These are phyloP conservation scores for Sordaria brevicollis DNA, from an alignment of 495 filamentous ascomycete species.

Conservation along the genomic window DNA sequence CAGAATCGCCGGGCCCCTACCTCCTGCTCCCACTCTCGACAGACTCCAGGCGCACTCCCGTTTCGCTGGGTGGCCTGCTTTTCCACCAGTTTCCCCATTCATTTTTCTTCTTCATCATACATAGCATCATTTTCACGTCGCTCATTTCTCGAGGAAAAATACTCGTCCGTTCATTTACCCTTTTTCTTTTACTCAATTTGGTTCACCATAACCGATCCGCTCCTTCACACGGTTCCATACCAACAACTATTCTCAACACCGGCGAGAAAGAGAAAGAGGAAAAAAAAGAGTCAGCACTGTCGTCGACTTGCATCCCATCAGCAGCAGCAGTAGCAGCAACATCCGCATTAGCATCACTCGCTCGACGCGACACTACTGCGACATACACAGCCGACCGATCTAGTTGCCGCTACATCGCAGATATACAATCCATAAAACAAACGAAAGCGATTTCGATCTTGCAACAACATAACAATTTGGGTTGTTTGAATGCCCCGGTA, in stretches of 20 bases:
- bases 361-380: constrained; percentile 3
- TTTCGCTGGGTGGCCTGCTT: not conserved
- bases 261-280: not conserved
- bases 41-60: not conserved
- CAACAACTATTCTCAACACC: not conserved
- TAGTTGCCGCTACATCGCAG: not conserved
- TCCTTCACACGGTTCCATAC: not conserved
- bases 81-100: constrained; percentile 4
- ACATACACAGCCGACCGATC: constrained; percentile 1
- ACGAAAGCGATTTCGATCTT: not conserved
- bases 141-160: constrained; percentile 19
- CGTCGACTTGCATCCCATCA: constrained; percentile 2
- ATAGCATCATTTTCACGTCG: constrained; percentile 22
- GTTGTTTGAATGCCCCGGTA: constrained; percentile 26
- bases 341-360: constrained; percentile 4
- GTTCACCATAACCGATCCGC: not conserved
- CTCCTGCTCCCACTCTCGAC: constrained; percentile 7
- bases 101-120: constrained; percentile 13
- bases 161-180: constrained; percentile 24
- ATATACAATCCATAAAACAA: not conserved
- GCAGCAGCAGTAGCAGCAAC: not conserved
- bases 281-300: not conserved
- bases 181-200: constrained; percentile 4
- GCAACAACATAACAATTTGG: not conserved
- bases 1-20: not conserved